phyloP scores from a whole-genome alignment of 106 monocot species.

The Narthecium ossifragum region DNA sequence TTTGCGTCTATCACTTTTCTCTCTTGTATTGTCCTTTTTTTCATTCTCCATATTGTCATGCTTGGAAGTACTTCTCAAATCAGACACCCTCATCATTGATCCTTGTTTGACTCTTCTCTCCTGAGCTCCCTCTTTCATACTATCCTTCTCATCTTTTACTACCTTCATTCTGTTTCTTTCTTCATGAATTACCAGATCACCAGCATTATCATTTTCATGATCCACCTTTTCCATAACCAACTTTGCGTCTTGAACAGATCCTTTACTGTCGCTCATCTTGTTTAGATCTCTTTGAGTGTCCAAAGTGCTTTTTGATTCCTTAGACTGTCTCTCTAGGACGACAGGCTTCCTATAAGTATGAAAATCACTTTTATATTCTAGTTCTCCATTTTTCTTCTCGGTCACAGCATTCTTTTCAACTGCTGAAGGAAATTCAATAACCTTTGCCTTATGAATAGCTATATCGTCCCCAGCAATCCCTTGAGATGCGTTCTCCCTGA shows the following conservation, averaged over 20 bases:
- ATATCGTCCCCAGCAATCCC: too few species aligned
- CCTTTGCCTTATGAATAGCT: slow-evolving; percentile 1
- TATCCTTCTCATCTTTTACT: slow-evolving; percentile 24
- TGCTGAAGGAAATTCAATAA: slow-evolving; percentile 5
- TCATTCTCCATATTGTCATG: slow-evolving; percentile 19
- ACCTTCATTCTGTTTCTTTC: slow-evolving; percentile 24
- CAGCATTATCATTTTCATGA: slow-evolving; percentile 13
- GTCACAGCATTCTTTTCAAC: slow-evolving; percentile 1
- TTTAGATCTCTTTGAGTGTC: slow-evolving; percentile 3
- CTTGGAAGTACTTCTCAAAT: slow-evolving; percentile 37
- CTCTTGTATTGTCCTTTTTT: slow-evolving; percentile 26
- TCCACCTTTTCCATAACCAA: not conserved
- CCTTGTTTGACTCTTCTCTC: slow-evolving; percentile 17
- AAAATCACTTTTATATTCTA: slow-evolving; percentile 8
- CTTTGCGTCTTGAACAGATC: slow-evolving; percentile 14
- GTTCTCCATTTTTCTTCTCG: slow-evolving; percentile 2
- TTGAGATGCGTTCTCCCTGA: too few species aligned
- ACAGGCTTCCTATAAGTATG: too few species aligned
- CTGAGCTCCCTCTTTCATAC: slow-evolving; percentile 25
- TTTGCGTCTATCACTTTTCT: slow-evolving; percentile 33
- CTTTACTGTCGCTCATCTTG: slow-evolving; percentile 8
- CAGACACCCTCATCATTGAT: slow-evolving; percentile 18
- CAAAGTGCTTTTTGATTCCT: slow-evolving; percentile 7
- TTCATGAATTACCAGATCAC: slow-evolving; percentile 16
- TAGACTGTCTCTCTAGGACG: too few species aligned